Conservation (phyloP, 768 basidiomycete species). For the Hygrophorus pudorinus region DNA sequence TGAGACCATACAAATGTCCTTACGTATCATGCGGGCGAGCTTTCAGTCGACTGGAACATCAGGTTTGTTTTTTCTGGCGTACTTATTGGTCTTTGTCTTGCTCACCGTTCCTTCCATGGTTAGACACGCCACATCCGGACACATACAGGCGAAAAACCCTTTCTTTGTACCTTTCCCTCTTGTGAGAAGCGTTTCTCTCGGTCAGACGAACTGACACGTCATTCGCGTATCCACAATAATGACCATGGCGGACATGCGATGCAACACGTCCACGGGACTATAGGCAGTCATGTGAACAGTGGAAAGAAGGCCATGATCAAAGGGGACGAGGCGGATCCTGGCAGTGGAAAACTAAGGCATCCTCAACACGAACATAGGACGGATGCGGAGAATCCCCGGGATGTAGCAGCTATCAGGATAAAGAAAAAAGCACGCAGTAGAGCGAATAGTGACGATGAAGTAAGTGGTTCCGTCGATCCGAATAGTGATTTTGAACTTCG, state of each 20-base stretch:
- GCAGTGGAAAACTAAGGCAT: not conserved
- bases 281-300: constrained; percentile 9
- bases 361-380: not conserved
- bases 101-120: constrained; percentile 9
- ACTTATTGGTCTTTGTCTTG: constrained; percentile 1
- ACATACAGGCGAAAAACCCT: constrained; percentile 97
- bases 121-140: constrained; percentile 98
- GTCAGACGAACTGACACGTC: constrained; percentile 96
- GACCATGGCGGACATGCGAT: constrained; percentile 23
- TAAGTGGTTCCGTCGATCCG: constrained; percentile 24
- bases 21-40: constrained; percentile 86
- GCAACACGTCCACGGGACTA: constrained; percentile 14
- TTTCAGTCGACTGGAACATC: constrained; percentile 93
- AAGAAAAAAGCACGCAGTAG: constrained; percentile 76
- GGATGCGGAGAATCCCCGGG: constrained; percentile 8
- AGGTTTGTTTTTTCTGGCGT: constrained; percentile 36
- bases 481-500: not conserved
- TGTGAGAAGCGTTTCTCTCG: constrained; percentile 98
- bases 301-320: constrained; percentile 4
- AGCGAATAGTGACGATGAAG: constrained; percentile 80
- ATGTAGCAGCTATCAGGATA: constrained; percentile 14
- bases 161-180: constrained; percentile 81
- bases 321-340: not conserved
- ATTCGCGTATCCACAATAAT: constrained; percentile 85
- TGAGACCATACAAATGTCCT: constrained; percentile 93